These are phyloP conservation scores for Collariella sp. DNA, from an alignment of 495 filamentous ascomycete genomes.

Conservation along the genomic window DNA sequence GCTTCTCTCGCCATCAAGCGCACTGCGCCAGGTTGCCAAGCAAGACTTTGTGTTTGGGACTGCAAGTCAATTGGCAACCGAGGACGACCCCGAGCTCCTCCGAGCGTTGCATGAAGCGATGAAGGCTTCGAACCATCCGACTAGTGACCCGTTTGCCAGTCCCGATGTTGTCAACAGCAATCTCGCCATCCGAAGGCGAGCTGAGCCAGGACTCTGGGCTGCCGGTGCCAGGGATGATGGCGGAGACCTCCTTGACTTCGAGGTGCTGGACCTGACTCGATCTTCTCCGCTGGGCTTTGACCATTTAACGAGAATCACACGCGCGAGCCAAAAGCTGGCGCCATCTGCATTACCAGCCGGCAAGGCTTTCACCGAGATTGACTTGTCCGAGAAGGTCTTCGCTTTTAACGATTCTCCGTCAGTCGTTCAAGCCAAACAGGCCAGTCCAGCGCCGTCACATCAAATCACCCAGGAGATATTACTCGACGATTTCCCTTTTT, in stretches of 20 bases:
- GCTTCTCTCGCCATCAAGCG: slow-evolving; percentile 66
- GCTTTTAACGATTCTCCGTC: background rate
- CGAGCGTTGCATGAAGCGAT: slow-evolving; percentile 64
- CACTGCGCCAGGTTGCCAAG: slow-evolving; percentile 53
- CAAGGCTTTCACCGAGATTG: slow-evolving; percentile 6
- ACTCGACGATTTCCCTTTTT: background rate
- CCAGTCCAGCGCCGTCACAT: background rate
- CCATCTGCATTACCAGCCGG: background rate
- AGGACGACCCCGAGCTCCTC: slow-evolving; percentile 61
- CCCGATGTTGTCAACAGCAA: slow-evolving; percentile 25
- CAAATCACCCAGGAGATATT: background rate
- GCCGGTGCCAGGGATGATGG: slow-evolving; percentile 56
- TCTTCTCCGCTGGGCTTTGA: slow-evolving; percentile 25
- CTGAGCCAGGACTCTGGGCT: slow-evolving; percentile 48
- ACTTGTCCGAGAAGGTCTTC: slow-evolving; percentile 5
- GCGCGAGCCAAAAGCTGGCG: background rate
- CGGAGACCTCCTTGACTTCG: slow-evolving; percentile 51
- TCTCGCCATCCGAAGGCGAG: slow-evolving; percentile 14
- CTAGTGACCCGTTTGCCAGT: slow-evolving; percentile 32
- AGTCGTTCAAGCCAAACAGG: background rate
- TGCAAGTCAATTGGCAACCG: slow-evolving; percentile 75
- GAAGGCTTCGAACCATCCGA: slow-evolving; percentile 45
- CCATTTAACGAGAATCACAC: background rate
- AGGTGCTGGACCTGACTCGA: slow-evolving; percentile 49
- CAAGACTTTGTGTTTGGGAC: slow-evolving; percentile 90